phyloP scores from a whole-genome alignment of 2,329 filamentous ascomycete genomes.

The Rhexocercosporidium sp. region DNA sequence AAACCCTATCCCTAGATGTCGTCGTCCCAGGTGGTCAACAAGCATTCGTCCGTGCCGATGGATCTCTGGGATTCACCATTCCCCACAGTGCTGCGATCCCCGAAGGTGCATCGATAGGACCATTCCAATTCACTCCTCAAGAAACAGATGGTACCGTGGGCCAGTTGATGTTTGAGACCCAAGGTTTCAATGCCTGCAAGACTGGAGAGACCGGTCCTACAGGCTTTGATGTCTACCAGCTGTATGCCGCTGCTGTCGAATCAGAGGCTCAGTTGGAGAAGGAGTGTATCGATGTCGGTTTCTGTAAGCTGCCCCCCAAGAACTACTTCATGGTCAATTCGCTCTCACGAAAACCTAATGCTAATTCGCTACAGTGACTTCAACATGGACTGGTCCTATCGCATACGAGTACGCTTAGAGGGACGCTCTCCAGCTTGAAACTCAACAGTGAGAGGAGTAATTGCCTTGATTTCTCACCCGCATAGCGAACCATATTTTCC shows the following conservation, averaged over 20 bases:
- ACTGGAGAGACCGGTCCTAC: background rate
- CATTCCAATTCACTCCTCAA: slow-evolving; percentile 25
- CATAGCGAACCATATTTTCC: background rate
- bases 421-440: background rate
- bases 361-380: background rate
- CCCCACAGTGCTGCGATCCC: slow-evolving; percentile 49
- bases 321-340: background rate
- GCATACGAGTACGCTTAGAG: background rate
- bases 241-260: background rate
- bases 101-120: background rate
- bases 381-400: background rate
- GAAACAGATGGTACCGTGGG: background rate
- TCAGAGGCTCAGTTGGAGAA: slow-evolving; percentile 6
- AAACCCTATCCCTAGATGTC: slow-evolving; percentile 14
- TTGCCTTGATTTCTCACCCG: background rate
- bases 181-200: slow-evolving; percentile 27
- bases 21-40: slow-evolving; percentile 27
- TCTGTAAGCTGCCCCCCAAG: background rate
- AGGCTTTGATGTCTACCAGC: background rate
- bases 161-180: slow-evolving; percentile 19
- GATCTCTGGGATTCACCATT: background rate
- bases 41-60: slow-evolving; percentile 37
- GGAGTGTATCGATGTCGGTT: slow-evolving; percentile 22
- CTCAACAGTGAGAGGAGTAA: background rate
- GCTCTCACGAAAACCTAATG: slow-evolving; percentile 6